Evolutionary conservation across 345 rosid species (phyloP), one percentile per base, ranked within the genome.

Genomic region (Brassica incana): DNA sequence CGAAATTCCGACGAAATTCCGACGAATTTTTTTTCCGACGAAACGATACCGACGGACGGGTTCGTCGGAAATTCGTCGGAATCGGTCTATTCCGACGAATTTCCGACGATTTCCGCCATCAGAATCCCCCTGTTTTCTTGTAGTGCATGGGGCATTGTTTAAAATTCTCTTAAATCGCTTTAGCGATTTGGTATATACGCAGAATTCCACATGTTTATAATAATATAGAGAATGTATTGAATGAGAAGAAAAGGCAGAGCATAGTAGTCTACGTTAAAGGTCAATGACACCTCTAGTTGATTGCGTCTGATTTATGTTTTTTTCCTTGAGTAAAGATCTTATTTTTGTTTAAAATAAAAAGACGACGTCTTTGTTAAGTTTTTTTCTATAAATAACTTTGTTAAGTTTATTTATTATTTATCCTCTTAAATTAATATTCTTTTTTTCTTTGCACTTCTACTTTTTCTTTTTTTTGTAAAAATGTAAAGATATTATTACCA

Each of bases 281-380:
- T 79, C 78, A 78, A 59, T 78, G 61, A 72, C 38, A 67, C 59
- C 61, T 18, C 72, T 56, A 40, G 60, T 78, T 72, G 50, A 72
- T 72, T 72, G 65, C 56, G 63, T 54, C 6, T 52, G 9, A 23
- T 23, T 67, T 35, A 32, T 61, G 1, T 20, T 2, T 50, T 69
- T 32, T 23, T 77, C n/a, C 6, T 14, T 30, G 15, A 52, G 43
- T 23, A 66, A 75, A 67, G 10, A 20, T 67, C 35, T 58, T 6
- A 5, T 35, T 35, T 76, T 14, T 58, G 23, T 67, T 11, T 67
- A 27, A 18, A 27, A 40, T 58, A 56, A 20, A 74, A 11, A 48
- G 29, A 23, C 36, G 58, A 66, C 38, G 66, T 66, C 27, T n/a
- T 65, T 54, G 3, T 33, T 2, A 33, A 29, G n/a, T 1, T 36